These are phyloP conservation scores for Eutrema heterophyllum DNA, from an alignment of 345 rosid genomes.

Conservation along the genomic window DNA sequence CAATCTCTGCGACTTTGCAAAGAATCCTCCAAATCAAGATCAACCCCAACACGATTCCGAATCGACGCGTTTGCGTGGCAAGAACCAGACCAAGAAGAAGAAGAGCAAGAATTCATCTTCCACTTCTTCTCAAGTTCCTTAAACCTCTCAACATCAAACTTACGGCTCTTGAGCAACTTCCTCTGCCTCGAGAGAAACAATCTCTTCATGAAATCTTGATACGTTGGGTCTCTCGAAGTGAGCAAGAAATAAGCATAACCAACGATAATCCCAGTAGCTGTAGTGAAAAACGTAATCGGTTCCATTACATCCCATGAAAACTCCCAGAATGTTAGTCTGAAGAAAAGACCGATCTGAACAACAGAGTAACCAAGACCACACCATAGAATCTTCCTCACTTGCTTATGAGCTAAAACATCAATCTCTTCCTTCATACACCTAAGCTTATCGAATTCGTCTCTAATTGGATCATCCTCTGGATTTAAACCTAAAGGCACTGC, in stretches of 20 bases:
- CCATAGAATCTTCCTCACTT: slow-evolving; percentile 81
- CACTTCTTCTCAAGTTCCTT: slow-evolving; percentile 67
- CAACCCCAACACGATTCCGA: slow-evolving; percentile 55
- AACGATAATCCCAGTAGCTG: slow-evolving; percentile 57
- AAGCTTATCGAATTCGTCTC: slow-evolving; percentile 62
- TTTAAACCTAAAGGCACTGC: slow-evolving; percentile 74
- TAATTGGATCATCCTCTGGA: slow-evolving; percentile 59
- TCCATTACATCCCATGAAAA: slow-evolving; percentile 99
- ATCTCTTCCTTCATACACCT: slow-evolving; percentile 74
- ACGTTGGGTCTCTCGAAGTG: slow-evolving; percentile 89
- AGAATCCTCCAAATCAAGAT: slow-evolving; percentile 70
- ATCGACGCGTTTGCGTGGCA: slow-evolving; percentile 51
- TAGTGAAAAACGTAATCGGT: slow-evolving; percentile 73
- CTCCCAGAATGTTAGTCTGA: slow-evolving; percentile 90
- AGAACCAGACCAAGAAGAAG: background rate
- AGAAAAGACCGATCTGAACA: slow-evolving; percentile 56
- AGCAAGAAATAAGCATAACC: slow-evolving; percentile 83
- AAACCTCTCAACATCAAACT: slow-evolving; percentile 62
- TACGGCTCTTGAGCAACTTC: slow-evolving; percentile 53
- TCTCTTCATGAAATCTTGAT: slow-evolving; percentile 93
- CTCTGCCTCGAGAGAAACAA: slow-evolving; percentile 83
- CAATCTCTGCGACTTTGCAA: slow-evolving; percentile 39
- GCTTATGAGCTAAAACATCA: slow-evolving; percentile 79
- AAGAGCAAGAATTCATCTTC: slow-evolving; percentile 26
- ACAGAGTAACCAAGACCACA: slow-evolving; percentile 55